Evolutionary conservation across 208 protist species (phyloP), one percentile per base, ranked within the genome.

Genomic region (Leishmania tropica): DNA sequence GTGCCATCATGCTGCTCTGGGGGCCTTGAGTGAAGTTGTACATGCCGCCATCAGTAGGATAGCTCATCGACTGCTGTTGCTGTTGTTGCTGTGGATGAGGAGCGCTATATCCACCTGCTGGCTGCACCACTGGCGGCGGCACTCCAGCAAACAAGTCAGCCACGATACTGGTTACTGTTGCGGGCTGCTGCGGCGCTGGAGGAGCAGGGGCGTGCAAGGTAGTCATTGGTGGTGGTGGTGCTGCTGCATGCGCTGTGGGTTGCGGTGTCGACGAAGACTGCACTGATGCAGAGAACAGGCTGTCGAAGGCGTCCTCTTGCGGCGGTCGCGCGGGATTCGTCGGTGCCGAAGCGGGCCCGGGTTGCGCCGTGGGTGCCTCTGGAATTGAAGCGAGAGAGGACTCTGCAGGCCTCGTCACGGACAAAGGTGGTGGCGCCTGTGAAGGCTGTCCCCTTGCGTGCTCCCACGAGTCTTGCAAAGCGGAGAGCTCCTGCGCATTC

Each of bases 251-350:
- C 58, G 79, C 51, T 83, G 83, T 31, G 2, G 21, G 56, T 24
- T 47, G 77, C 53, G 68, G 75, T 54, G 76, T 68, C 24, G 72
- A 45, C 19, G 84, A 62, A 17, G 81, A 68, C 56, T 84, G 70
- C 31, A 79, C 72, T 0, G 90, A 87, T 48, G 89, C 86, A 17
- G 82, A 84, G 54, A 92, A 90, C 60, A 94, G 83, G 73, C 87
- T 85, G 37, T 88, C 87, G 73, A 96, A 92, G 21, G 89, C 51
- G 70, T 93, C 86, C 15, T 89, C 70, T 65, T 74, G 56, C 21
- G 79, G 42, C 31, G 78, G 65, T 40, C 45, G 75, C 45, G 76
- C 48, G 31, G 68, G 60, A 42, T 75, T 72, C 13, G 80, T 80
- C 21, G 83, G 19, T 35, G 78, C 21, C 10, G 75, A 40, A 31